These are phyloP conservation scores for Penicillium paxilli DNA, from an alignment of 495 filamentous ascomycete species.

Conservation along the genomic window DNA sequence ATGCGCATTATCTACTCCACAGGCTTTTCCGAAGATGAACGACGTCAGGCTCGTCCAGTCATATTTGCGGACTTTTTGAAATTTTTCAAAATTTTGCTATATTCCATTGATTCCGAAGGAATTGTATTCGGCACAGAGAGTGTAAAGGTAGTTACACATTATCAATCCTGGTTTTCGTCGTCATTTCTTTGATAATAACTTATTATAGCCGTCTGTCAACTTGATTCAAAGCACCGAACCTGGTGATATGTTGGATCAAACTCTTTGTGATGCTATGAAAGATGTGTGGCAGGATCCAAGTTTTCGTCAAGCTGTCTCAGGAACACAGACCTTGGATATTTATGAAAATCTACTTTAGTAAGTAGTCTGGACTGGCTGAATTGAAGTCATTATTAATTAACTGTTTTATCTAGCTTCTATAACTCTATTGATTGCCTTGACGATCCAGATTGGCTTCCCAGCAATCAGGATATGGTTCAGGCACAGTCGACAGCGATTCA, in stretches of 20 bases:
- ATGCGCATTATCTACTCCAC: not conserved
- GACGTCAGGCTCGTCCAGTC: not conserved
- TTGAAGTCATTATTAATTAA: no score
- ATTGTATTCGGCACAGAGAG: not conserved
- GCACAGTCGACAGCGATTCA: no score
- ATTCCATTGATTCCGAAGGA: not conserved
- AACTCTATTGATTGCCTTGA: no score
- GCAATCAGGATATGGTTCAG: no score
- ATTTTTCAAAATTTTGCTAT: not conserved
- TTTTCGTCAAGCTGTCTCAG: not conserved
- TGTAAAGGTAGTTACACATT: not conserved
- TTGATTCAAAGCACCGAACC: not conserved
- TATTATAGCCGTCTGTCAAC: not conserved
- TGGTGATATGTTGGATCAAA: not conserved
- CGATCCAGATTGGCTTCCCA: no score
- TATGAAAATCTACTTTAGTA: not conserved
- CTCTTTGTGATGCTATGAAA: not conserved
- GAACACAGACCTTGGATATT: not conserved
- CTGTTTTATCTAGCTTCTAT: no score
- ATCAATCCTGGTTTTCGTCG: not conserved
- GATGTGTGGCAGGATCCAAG: not conserved
- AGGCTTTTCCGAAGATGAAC: not conserved
- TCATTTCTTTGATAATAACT: not conserved
- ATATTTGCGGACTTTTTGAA: not conserved
- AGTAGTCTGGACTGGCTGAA: no score